Base-by-base conservation (phyloP, 768 basidiomycete genomes). In the Leccinum fibrillosum region DNA sequence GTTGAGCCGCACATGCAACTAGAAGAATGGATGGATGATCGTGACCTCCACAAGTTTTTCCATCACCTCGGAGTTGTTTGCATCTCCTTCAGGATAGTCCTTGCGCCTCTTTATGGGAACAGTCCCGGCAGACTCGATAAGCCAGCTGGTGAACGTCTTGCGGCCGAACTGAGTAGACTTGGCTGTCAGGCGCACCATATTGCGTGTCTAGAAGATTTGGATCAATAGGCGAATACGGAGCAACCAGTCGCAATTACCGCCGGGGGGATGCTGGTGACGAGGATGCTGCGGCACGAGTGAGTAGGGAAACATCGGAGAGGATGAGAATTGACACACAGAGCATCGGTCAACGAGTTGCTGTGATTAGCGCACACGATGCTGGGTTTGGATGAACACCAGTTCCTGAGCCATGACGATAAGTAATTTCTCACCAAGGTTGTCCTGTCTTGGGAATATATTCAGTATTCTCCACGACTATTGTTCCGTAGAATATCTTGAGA, bases 331-430 rank as follows among this genome's bases (percentile, higher is more conserved):
- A 69, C 87, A 69, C 72, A 92, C 91, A 94, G 78, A 1, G 92
- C 90, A 76, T 94, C 92, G 2, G 90, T 93, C 59, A 94, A 74
- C 2, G 88, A 89, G 70, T 94, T 94, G 68, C 85, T 85, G 72
- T 95, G 93, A 65, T 95, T 95, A 15, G 92, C 84, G 64, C 86
- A 89, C 28, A 95, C 83, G 53, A 94, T 87, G 65, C 92, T 93
- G 64, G 26, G 42, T 23, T 42, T 17, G 52, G n/a, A 58, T 55
- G 47, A 44, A 57, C 49, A 19, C 17, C 13, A 4, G 37, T 30
- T 26, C 4, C 13, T 11, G 19, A 51, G 56, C 23, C 52, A 28
- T 4, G 25, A 32, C 48, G 49, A 32, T 13, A 5, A 26, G 26
- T 26, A 26, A 32, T 12, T 26, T 23, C 49, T 63, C 62, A 90